phyloP scores from a whole-genome alignment of 257 asterid species.

The Anisodus tanguticus region DNA sequence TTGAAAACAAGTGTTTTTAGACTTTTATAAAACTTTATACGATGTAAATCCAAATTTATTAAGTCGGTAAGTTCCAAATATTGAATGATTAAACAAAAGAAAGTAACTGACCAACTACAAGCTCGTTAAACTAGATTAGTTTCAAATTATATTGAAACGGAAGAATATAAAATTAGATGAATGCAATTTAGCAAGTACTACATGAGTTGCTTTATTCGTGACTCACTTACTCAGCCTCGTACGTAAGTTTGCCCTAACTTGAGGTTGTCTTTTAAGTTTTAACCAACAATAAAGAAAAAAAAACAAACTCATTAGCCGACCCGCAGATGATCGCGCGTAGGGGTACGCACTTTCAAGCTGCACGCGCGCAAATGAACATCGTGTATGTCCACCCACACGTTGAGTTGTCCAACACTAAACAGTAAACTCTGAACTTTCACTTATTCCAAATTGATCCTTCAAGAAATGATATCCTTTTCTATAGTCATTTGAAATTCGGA shows the following conservation, averaged over 20 bases:
- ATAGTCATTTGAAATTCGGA: no score
- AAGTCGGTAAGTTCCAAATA: not conserved
- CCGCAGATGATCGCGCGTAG: not conserved
- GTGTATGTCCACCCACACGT: slow-evolving; percentile 14
- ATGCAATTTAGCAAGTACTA: not conserved
- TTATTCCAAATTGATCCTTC: not conserved
- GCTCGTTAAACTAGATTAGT: no score
- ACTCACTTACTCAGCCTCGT: not conserved
- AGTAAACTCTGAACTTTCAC: no score
- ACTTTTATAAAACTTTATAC: not conserved
- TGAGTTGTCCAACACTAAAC: slow-evolving; percentile 16
- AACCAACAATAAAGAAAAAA: not conserved
- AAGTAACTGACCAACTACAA: no score
- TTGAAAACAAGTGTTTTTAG: no score
- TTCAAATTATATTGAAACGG: no score
- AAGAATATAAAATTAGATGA: no score
- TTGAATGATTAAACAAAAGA: not conserved
- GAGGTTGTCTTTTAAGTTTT: not conserved
- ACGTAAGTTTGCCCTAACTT: slow-evolving; percentile 30
- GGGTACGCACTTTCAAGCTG: not conserved
- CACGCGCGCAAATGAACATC: not conserved
- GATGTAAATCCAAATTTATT: not conserved
- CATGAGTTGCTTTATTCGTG: slow-evolving; percentile 13
- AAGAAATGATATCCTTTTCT: not conserved
- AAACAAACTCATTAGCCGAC: not conserved